Base-by-base conservation (phyloP, 2,329 filamentous ascomycete species). In the Corynespora cassiicola region DNA sequence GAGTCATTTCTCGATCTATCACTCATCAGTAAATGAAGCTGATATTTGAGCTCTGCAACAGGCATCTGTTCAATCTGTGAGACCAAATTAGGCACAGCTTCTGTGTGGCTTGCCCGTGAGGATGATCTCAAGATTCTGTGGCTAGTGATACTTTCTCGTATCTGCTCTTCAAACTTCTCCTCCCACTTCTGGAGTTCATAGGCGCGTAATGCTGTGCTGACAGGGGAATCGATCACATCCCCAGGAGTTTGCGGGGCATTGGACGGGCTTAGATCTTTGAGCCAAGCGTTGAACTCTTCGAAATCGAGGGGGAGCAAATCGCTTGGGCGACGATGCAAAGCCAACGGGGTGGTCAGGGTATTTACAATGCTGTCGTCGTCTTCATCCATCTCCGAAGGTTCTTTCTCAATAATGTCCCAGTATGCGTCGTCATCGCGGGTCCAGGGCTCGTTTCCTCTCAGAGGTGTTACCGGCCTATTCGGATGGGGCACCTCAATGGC, bases 401-500 rank as follows among this genome's bases (percentile, higher is more conserved):
- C 42, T n/a, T 49, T 26, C 19, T 53, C 43, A 4, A 56, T 38
- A 15, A 54, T 36, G 9, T 50, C 37, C 59, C 59, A 65, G 7
- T 49, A 49, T 1, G 17, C 35, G 28, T 57, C 49, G 18, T 63
- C 58, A 18, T 58, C 23, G 3, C 54, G 34, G 2, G 61, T 61
- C 61, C 59, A 65, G 1, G 50, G 35, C 18, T 63, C 61, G 17
- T 56, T 21, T 2, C 58, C 57, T 1, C 15, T 30, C 7, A 61
- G 48, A 0, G 51, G 44, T 8, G 30, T 10, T 0, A 49, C 23
- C 0, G 38, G 35, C 7, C 30, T 20, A 1, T 39, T 23, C 1
- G 20, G 21, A 3, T 32, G 36, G 3, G 42, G 35, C 4, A 31
- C 33, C 17, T 62, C 40, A 3, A 59, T 42, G 8, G 29, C 17